Evolutionary conservation across 805 yeast species (phyloP).

Genomic region (Suhomyces sp.): DNA sequence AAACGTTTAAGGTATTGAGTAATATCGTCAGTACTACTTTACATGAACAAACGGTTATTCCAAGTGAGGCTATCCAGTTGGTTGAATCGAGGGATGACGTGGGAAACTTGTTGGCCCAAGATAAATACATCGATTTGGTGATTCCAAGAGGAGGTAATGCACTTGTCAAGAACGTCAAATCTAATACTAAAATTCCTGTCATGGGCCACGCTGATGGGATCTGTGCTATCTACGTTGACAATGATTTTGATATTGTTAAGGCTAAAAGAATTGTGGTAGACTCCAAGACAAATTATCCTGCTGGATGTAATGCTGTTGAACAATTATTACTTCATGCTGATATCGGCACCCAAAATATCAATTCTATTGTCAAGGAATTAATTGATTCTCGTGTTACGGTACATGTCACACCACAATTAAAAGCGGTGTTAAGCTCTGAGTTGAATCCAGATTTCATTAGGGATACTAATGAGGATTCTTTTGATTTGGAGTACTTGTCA

Average conservation of each 20-base stretch:
- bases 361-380: constrained; percentile 40
- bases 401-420: constrained; percentile 62
- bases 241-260: constrained; percentile 71
- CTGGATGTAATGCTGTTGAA: constrained; percentile 98
- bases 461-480: constrained; percentile 64
- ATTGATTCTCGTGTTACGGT: constrained; percentile 67
- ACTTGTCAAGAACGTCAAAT: constrained; percentile 82
- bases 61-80: constrained; percentile 78
- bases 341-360: constrained; percentile 27
- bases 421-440: constrained; percentile 19
- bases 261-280: constrained; percentile 77
- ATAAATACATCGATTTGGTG: constrained; percentile 87
- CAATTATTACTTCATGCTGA: constrained; percentile 65
- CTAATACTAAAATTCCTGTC: constrained; percentile 90
- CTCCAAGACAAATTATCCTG: constrained; percentile 94
- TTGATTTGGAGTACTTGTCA: constrained; percentile 80
- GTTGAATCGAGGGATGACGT: constrained; percentile 90
- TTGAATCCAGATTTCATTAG: constrained; percentile 31
- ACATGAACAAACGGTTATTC: constrained; percentile 63
- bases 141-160: constrained; percentile 98
- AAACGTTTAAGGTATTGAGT: constrained; percentile 84
- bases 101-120: constrained; percentile 78
- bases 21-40: constrained; percentile 63
- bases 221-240: constrained; percentile 83
- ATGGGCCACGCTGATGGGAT: constrained; percentile 99